Base-by-base conservation (phyloP, 2,329 filamentous ascomycete species). In the Myriosclerotinia curreyana region DNA sequence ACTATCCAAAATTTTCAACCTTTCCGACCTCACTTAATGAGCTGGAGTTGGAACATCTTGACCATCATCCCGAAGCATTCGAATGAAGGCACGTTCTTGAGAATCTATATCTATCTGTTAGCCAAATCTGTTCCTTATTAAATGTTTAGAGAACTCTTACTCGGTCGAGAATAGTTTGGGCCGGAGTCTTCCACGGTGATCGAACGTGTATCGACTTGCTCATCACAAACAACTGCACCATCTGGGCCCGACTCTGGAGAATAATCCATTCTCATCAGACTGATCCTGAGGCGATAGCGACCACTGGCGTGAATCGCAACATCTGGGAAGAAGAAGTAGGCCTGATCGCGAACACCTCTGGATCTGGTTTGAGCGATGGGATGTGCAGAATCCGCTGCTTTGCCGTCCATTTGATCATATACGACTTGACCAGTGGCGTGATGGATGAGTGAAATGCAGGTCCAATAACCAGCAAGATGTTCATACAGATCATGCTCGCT, bases 301-400 rank as follows among this genome's bases (percentile, higher is more conserved):
- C 73, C 73, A n/a, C 71, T 67, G 11, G 67, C 55, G 46, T 70
- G 48, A 44, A 74, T 73, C 22, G 67, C 65, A 34, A 74, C 65
- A 65, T 74, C 68, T 15, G 71, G 69, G 58, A 74, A 74, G 55
- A 70, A 71, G 60, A 74, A 73, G 62, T 74, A 74, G 1, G 69
- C 71, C 44, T 67, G 67, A 44, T 74, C 71, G 28, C 59, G 66
- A 14, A 59, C 53, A 14, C 62, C 42, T 25, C 64, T 52, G 8
- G 64, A 62, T 38, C 50, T 49, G 34, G 53, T 64, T 12, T 65
- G 62, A n/a, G 69, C 66, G 36, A 73, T 60, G 11, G 73, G 71
- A 54, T 73, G 71, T 38, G 73, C 71, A 34, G 69, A 73, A 59
- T 74, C 73, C 28, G 69, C 66, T 11, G 71, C 59, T 34, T 64